A percentile compares a stretch with the other conserved stretches of the same genome.
These are phyloP conservation scores for Geotrichum histeridarum DNA, from an alignment of 1,139 yeast genomes.

Conservation along the genomic window DNA sequence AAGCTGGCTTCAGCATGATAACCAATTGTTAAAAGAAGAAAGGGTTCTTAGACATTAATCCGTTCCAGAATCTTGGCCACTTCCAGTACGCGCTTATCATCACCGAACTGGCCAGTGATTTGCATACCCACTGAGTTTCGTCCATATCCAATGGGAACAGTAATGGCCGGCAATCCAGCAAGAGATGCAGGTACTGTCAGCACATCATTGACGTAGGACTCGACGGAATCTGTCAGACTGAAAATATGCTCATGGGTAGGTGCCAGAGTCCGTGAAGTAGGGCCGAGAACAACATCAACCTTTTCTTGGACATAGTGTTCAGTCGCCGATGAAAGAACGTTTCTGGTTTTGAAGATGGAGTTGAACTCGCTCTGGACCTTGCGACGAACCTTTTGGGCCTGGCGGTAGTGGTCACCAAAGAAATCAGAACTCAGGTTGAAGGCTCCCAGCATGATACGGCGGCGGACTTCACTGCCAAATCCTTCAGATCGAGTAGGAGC, in stretches of 20 bases:
- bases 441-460: constrained; percentile 79
- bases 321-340: constrained; percentile 39
- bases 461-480: constrained; percentile 77
- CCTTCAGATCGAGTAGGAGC: constrained; percentile 57
- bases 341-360: constrained; percentile 50
- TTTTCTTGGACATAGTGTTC: constrained; percentile 26
- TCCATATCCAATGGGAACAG: constrained; percentile 52
- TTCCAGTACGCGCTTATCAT: constrained; percentile 58
- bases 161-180: constrained; percentile 84
- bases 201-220: constrained; percentile 72
- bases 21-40: background rate
- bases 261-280: constrained; percentile 64
- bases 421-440: constrained; percentile 75
- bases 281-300: constrained; percentile 68
- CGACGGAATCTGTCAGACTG: constrained; percentile 43
- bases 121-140: constrained; percentile 58
- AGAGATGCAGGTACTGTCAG: constrained; percentile 86
- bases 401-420: constrained; percentile 68
- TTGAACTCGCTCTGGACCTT: constrained; percentile 62
- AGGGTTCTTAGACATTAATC: constrained; percentile 3
- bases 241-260: constrained; percentile 47
- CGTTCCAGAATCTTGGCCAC: constrained; percentile 34
- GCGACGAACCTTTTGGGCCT: constrained; percentile 67
- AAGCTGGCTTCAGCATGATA: background rate
- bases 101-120: constrained; percentile 79